Percentiles rank a stretch among this genome's conserved stretches.
These are phyloP conservation scores for Abortiporus biennis DNA, from an alignment of 1,284 basidiomycete species.

Conservation along the genomic window DNA sequence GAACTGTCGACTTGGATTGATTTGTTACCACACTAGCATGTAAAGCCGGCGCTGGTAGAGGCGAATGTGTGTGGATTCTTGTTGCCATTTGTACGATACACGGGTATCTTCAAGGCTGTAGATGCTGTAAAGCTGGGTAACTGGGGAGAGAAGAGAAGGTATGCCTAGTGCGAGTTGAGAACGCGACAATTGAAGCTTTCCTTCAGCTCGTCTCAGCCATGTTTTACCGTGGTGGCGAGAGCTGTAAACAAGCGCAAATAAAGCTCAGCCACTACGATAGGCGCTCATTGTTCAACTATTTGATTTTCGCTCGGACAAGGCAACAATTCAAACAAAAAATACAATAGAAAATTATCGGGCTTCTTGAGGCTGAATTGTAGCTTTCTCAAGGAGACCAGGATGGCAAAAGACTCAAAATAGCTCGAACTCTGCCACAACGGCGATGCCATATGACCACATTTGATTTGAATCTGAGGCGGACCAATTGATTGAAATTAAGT, in stretches of 20 bases:
- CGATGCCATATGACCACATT: too few species aligned
- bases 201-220: slow-evolving; percentile 4
- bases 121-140: neutral
- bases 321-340: too few species aligned
- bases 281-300: neutral
- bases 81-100: slow-evolving; percentile 24
- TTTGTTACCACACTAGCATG: slow-evolving; percentile 62
- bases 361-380: too few species aligned
- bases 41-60: slow-evolving; percentile 65
- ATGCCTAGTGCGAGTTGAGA: slow-evolving; percentile 5
- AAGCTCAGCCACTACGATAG: slow-evolving; percentile 1
- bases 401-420: too few species aligned
- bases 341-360: too few species aligned
- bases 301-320: neutral
- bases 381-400: too few species aligned
- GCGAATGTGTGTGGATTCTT: slow-evolving; percentile 39
- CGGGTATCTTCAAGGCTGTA: slow-evolving; percentile 12
- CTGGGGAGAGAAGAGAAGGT: slow-evolving; percentile 9
- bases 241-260: slow-evolving; percentile 12
- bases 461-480: too few species aligned
- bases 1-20: slow-evolving; percentile 78
- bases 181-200: slow-evolving; percentile 12
- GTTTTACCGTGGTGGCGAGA: slow-evolving; percentile 8
- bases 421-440: too few species aligned
- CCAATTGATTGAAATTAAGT: too few species aligned